phyloP scores from a whole-genome alignment of 306 rosid genomes.

The Datisca glomerata region DNA sequence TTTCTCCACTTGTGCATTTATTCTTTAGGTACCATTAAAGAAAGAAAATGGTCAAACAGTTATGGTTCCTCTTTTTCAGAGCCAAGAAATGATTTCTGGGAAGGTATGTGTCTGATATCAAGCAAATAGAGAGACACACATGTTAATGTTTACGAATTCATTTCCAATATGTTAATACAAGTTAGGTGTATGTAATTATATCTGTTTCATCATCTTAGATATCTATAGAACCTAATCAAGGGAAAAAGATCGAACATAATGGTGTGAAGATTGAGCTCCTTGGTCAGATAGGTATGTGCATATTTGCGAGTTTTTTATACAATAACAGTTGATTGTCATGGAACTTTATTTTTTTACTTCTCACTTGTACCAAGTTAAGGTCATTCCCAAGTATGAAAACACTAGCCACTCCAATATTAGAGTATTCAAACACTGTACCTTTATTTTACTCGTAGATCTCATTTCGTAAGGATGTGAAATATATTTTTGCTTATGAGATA shows the following conservation, averaged over 20 bases:
- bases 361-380: too few species aligned
- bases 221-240: slow-evolving; percentile 84
- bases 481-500: too few species aligned
- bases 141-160: not conserved
- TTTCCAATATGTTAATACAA: too few species aligned
- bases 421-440: too few species aligned
- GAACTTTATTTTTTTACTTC: too few species aligned
- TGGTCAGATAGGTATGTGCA: slow-evolving; percentile 78
- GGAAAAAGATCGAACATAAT: slow-evolving; percentile 93
- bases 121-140: not conserved
- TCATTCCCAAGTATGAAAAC: too few species aligned
- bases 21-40: slow-evolving; percentile 58
- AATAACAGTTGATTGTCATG: too few species aligned
- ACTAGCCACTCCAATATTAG: too few species aligned
- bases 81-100: slow-evolving; percentile 96
- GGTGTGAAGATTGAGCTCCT: slow-evolving; percentile 95
- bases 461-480: too few species aligned
- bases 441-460: too few species aligned
- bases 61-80: slow-evolving; percentile 81
- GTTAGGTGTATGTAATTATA: not conserved
- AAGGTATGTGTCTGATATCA: slow-evolving; percentile 51
- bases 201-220: slow-evolving; percentile 33
- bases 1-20: not conserved
- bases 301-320: not conserved
- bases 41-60: slow-evolving; percentile 85